Evolutionary conservation across 2,329 filamentous ascomycete genomes (phyloP), one percentile per base, ranked within the genome.

Genomic region (Fusarium domesticum): DNA sequence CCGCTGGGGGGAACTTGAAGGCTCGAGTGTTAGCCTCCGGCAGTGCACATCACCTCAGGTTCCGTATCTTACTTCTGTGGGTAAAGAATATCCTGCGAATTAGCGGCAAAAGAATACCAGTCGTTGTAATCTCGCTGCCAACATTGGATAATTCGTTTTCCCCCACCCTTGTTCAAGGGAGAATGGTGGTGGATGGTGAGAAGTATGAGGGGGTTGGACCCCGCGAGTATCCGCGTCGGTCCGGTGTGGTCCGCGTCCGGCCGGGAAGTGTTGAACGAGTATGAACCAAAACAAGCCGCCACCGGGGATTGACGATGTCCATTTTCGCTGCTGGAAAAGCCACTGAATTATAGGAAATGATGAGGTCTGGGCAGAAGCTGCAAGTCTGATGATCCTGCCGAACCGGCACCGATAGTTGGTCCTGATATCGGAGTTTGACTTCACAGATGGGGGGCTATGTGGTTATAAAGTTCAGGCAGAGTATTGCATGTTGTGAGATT

Each of bases 201-300:
- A 18, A 33, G 19, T 36, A 19, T 35, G 31, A 35, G 11, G 39
- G 15, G 23, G n/a, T 16, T 14, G 19, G 15, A 14, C 14, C 7
- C 46, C 45, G 42, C 14, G n/a, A 46, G 16, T 42, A 49, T 42
- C 48, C 48, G 46, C 19, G 23, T 35, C 46, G 48, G 46, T 46
- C 48, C 48, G 48, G 1, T 1, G 11, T 8, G 14, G 45, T 34
- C 47, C 45, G 45, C 6, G n/a, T n/a, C 14, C 20, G 12, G 17
- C 18, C 42, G 30, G 31, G 23, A 28, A 12, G 7, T n/a, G n/a
- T 17, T 38, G 5, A 18, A 11, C 25, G 3, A n/a, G 23, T 5
- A 18, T 19, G 6, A 12, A 6, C 11, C 17, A n/a, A 15, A 35
- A 18, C 11, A 5, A 30, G 15, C 16, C 6, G 16, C 14, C 31